Evolutionary conservation across 2,329 filamentous ascomycete genomes (phyloP).

Genomic region (Aureobasidium namibiae): DNA sequence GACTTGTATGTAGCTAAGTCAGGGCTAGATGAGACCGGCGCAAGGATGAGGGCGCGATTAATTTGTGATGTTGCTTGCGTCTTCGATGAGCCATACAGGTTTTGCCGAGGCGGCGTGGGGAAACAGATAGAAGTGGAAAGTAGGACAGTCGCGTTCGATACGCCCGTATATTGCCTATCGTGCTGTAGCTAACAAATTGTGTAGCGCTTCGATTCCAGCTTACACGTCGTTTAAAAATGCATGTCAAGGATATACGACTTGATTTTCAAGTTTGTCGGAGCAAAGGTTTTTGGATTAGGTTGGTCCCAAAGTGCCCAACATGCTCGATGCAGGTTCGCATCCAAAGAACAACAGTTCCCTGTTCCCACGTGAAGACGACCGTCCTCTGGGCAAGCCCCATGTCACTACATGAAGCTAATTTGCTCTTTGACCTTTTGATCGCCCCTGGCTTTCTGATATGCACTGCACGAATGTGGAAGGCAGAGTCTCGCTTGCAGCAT

Average conservation of each 20-base stretch:
- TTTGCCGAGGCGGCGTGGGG: conserved; percentile 6
- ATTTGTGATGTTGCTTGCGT: background rate
- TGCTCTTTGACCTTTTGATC: background rate
- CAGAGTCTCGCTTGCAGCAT: background rate
- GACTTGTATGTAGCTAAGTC: background rate
- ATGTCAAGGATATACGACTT: background rate
- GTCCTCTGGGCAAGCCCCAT: background rate
- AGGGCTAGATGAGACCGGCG: conserved; percentile 4
- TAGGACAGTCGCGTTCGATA: background rate
- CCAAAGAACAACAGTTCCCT: background rate
- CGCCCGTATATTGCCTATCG: background rate
- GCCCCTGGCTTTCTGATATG: background rate
- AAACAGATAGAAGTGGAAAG: background rate
- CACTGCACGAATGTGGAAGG: background rate
- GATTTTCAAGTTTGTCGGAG: background rate
- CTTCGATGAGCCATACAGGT: background rate
- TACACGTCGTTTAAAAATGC: background rate
- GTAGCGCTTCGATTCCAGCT: background rate
- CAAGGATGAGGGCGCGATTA: conserved; percentile 8
- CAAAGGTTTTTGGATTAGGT: background rate
- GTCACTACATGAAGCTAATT: background rate
- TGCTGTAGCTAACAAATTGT: background rate
- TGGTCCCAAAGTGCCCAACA: background rate
- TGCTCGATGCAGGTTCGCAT: background rate
- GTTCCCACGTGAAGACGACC: background rate